These are phyloP conservation scores for Tothia fuscella DNA, from an alignment of 2,329 filamentous ascomycete species.

Conservation along the genomic window DNA sequence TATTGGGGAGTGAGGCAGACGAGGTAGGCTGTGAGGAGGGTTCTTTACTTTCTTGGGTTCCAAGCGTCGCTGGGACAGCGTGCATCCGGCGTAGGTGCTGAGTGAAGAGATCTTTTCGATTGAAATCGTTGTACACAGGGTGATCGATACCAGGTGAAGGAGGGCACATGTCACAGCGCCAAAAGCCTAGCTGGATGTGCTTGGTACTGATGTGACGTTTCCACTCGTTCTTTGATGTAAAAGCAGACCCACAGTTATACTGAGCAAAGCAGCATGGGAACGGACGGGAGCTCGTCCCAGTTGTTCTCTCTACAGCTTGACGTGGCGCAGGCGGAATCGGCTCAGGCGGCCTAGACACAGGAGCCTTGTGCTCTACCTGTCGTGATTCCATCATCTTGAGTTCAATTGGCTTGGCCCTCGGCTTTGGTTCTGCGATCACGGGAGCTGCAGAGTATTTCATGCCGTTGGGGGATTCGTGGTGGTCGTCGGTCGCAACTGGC, in stretches of 20 bases:
- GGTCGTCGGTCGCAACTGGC: not conserved
- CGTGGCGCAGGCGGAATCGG: slow-evolving; percentile 1
- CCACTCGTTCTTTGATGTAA: slow-evolving; percentile 86
- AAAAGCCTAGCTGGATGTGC: slow-evolving; percentile 64
- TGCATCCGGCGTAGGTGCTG: slow-evolving; percentile 88
- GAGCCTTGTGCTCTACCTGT: not conserved
- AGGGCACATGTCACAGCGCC: slow-evolving; percentile 57
- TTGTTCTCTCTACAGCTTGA: not conserved
- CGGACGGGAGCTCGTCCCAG: slow-evolving; percentile 27
- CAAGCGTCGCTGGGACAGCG: slow-evolving; percentile 9
- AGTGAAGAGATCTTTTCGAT: slow-evolving; percentile 83
- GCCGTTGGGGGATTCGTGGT: not conserved
- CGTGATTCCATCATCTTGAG: slow-evolving; percentile 6
- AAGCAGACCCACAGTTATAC: slow-evolving; percentile 62
- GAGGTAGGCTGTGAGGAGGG: not conserved
- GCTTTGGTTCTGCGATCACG: slow-evolving; percentile 6
- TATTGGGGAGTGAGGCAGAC: not conserved
- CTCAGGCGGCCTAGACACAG: slow-evolving; percentile 2
- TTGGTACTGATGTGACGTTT: slow-evolving; percentile 77
- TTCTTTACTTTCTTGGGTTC: not conserved
- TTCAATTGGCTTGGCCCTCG: slow-evolving; percentile 3
- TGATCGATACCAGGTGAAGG: slow-evolving; percentile 14
- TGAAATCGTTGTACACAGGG: slow-evolving; percentile 51
- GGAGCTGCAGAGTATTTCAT: not conserved
- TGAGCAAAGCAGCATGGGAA: slow-evolving; percentile 70